These are phyloP conservation scores for Pythium inflatum DNA, from an alignment of 352 stramenopile species.

Conservation along the genomic window DNA sequence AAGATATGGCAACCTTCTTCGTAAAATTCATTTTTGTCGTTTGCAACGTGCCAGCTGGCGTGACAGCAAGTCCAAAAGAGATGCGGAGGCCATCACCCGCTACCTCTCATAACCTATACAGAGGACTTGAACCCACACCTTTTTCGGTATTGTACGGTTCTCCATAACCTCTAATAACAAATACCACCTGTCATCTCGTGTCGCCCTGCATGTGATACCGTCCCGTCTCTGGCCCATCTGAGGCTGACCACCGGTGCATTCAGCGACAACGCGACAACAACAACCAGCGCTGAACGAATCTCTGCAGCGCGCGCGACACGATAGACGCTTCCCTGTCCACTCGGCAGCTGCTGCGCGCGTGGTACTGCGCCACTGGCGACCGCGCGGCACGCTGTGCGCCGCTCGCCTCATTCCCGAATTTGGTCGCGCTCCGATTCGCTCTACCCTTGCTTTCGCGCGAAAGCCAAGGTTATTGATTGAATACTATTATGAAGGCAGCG, in stretches of 20 bases:
- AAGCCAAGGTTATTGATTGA: slow-evolving; percentile 3
- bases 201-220: background rate
- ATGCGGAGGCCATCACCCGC: slow-evolving; percentile 11
- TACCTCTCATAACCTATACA: slow-evolving; percentile 3
- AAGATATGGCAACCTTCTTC: background rate
- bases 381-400: background rate
- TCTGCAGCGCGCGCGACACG: background rate
- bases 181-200: slow-evolving; percentile 11
- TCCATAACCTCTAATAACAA: background rate
- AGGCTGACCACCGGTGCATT: slow-evolving; percentile 20
- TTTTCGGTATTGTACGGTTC: background rate
- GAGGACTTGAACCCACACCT: background rate
- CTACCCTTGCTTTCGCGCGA: background rate
- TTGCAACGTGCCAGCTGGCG: slow-evolving; percentile 16
- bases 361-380: background rate
- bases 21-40: background rate
- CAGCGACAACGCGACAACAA: slow-evolving; percentile 6
- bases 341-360: background rate
- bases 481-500: slow-evolving; percentile 4
- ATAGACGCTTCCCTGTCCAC: no score
- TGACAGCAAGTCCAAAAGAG: background rate
- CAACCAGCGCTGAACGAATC: background rate
- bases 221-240: background rate
- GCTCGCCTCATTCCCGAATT: slow-evolving; percentile 20
- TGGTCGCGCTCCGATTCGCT: slow-evolving; percentile 1